phyloP scores from a whole-genome alignment of 1,284 basidiomycete species.

The Rhodotorula sp. region DNA sequence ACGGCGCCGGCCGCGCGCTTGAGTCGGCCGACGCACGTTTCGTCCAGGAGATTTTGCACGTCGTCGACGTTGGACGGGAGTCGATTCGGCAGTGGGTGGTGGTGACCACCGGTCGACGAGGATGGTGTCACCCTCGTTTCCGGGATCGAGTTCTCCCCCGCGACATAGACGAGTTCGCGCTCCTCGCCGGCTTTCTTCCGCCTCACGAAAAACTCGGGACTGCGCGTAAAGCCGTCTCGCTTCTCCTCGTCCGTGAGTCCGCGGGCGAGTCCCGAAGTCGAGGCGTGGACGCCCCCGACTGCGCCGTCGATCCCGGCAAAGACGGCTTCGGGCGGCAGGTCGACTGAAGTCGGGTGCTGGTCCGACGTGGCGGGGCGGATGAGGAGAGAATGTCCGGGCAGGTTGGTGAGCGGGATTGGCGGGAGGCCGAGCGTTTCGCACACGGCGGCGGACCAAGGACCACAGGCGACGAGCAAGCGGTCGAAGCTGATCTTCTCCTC shows the following conservation, averaged over 20 bases:
- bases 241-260: conserved; percentile 25
- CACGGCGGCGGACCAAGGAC: conserved; percentile 35
- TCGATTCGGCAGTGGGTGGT: conserved; percentile 15
- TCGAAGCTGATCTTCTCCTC: not conserved
- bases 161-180: conserved; percentile 32
- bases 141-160: conserved; percentile 39
- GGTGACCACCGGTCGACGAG: no score
- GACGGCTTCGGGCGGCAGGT: conserved; percentile 24
- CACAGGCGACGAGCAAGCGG: conserved; percentile 31
- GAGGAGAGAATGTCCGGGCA: conserved; percentile 38
- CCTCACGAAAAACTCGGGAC: conserved; percentile 33
- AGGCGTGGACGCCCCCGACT: conserved; percentile 30
- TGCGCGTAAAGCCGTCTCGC: conserved; percentile 23
- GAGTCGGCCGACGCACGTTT: conserved; percentile 16
- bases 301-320: conserved; percentile 36
- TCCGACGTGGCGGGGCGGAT: conserved; percentile 24
- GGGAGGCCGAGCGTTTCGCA: conserved; percentile 24
- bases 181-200: not conserved
- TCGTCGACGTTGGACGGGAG: conserved; percentile 27
- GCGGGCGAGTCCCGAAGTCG: conserved; percentile 25
- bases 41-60: conserved; percentile 28
- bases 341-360: not conserved
- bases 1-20: conserved; percentile 23
- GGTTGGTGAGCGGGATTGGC: conserved; percentile 22
- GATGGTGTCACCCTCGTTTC: not conserved